Base-by-base conservation (phyloP, 768 basidiomycete genomes). In the Harrya chromipes region DNA sequence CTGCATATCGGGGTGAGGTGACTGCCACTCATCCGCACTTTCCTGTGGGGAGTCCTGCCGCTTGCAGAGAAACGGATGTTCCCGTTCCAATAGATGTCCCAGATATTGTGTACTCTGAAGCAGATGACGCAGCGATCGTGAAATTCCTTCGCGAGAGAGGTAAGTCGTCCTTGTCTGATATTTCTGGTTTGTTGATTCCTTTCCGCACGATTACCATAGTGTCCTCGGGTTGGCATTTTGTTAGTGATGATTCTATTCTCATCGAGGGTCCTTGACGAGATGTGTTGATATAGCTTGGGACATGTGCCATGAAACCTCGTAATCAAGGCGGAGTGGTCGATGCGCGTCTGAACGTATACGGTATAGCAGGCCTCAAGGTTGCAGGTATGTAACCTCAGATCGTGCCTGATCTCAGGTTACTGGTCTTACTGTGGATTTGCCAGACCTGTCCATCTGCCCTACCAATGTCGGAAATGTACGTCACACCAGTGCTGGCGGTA, bases 251-350 rank as follows among this genome's bases (percentile, higher is more conserved):
- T 13, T 13, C 31, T 6, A 20, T 20, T 7, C 12, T 41, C 10
- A 13, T 7, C 0, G 11, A 19, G 19, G n/a, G 26, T 4, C 12
- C 9, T 19, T 38, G 11, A 50, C 19, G 27, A 11, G 19, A 2
- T 27, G 8, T 1, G 11, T 27, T 17, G 2, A 38, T 39, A 2
- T 17, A 83, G 82, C 69, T 82, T 5, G 83, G 83, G 34, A 85
- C 84, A 0, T 85, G 83, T 47, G 76, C 83, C 0, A 86, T 86
- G 85, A 84, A 84, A 61, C 74, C 42, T 14, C 53, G 23, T 10
- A 21, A 34, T 4, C 27, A 46, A 34, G 40, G 44, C 20, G 51
- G 56, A 8, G 56, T 57, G 12, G 51, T 57, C 4, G 51, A 58
- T 40, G 17, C 46, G 2, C 46, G 50, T 4, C 47, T 57, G 31